These are phyloP conservation scores for Leonotis leonurus DNA, from an alignment of 257 asterid species.

Conservation along the genomic window DNA sequence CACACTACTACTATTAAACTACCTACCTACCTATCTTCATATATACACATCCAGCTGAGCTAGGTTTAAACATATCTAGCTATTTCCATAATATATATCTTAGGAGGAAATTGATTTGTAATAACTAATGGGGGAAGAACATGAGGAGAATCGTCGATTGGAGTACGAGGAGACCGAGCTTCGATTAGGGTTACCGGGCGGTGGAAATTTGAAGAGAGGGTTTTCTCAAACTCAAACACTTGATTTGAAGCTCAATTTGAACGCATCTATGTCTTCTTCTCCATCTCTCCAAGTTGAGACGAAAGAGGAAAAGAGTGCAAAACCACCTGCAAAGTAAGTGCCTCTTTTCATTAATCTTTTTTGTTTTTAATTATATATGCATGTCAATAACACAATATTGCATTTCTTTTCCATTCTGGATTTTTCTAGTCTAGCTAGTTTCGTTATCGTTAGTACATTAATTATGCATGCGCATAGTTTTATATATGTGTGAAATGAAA, in stretches of 20 bases:
- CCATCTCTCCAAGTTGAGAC: constrained; percentile 9
- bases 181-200: constrained; percentile 41
- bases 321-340: constrained; percentile 45
- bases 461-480: no score
- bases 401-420: no score
- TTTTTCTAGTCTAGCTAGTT: no score
- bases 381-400: no score
- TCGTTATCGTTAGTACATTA: no score
- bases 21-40: no score
- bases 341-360: not conserved
- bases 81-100: no score
- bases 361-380: not conserved
- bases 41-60: no score
- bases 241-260: constrained; percentile 40
- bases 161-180: constrained; percentile 47
- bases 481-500: no score
- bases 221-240: constrained; percentile 39
- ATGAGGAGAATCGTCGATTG: constrained; percentile 15
- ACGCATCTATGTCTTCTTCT: not conserved
- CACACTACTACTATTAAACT: no score
- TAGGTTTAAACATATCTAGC: no score
- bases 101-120: no score
- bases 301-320: constrained; percentile 23
- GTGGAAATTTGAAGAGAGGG: constrained; percentile 30
- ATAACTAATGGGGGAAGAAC: constrained; percentile 6